Percentiles rank a stretch among this genome's conserved stretches.
Conservation (phyloP, 176 grass and related monocot genomes). For the Aegilops sharonensis region DNA sequence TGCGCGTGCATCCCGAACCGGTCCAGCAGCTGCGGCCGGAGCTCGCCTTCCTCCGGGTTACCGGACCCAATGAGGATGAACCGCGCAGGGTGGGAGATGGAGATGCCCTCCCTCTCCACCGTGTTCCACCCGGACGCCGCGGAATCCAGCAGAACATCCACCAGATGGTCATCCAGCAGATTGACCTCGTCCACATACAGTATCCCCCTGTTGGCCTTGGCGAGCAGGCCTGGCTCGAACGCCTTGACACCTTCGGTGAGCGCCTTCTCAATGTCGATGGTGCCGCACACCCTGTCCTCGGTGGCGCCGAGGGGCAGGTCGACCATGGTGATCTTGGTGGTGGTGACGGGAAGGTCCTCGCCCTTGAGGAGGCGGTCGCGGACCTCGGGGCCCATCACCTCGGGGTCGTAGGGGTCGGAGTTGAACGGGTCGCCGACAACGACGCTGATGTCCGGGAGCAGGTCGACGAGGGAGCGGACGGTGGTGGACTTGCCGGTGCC, state of each 20-base stretch:
- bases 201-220: constrained; percentile 96
- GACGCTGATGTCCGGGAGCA: constrained; percentile 85
- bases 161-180: constrained; percentile 87
- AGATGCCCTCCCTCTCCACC: constrained; percentile 98
- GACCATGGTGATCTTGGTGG: constrained; percentile 91
- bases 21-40: constrained; percentile 91
- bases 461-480: constrained; percentile 91
- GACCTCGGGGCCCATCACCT: constrained; percentile 80
- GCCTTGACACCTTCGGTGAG: constrained; percentile 98
- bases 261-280: constrained; percentile 99
- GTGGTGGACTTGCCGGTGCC: constrained; percentile 96
- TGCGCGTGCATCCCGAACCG: constrained; percentile 97
- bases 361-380: constrained; percentile 56
- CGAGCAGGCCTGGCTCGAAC: constrained; percentile 88
- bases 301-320: constrained; percentile 96
- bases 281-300: constrained; percentile 95
- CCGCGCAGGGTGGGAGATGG: constrained; percentile 90
- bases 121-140: constrained; percentile 97
- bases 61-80: constrained; percentile 98
- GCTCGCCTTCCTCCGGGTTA: constrained; percentile 94
- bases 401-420: constrained; percentile 90
- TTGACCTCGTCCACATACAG: constrained; percentile 98
- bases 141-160: constrained; percentile 86
- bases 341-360: constrained; percentile 43
- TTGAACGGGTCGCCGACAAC: constrained; percentile 95